Evolutionary conservation across 2,329 filamentous ascomycete species (phyloP).

Genomic region (Colletotrichum sp.): DNA sequence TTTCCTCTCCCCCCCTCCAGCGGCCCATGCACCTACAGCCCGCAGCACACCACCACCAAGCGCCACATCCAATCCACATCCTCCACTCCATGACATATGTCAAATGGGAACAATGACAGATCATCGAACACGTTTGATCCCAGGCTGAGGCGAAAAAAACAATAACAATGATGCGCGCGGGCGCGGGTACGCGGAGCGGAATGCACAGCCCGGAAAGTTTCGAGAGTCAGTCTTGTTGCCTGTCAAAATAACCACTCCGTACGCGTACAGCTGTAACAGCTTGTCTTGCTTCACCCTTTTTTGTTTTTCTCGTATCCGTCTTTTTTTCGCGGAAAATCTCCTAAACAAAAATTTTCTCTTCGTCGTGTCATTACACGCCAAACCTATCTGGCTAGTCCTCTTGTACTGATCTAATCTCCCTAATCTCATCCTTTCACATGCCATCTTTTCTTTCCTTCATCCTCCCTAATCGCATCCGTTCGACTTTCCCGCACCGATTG

Average conservation of each 20-base stretch:
- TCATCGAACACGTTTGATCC: not conserved
- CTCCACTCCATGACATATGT: not conserved
- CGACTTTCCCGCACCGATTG: not conserved
- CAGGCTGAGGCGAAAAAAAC: not conserved
- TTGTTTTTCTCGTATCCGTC: not conserved
- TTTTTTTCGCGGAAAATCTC: not conserved
- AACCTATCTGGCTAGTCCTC: not conserved
- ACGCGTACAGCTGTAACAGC: not conserved
- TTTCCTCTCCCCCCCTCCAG: not conserved
- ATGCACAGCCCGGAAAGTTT: not conserved
- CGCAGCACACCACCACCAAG: not conserved
- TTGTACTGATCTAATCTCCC: not conserved
- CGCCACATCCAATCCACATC: not conserved
- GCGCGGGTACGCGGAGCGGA: not conserved
- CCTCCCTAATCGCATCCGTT: not conserved
- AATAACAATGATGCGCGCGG: not conserved
- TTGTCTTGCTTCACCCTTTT: not conserved
- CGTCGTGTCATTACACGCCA: not conserved
- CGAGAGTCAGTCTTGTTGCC: constrained; percentile 1
- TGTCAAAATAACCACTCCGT: not conserved
- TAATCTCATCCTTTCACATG: not conserved
- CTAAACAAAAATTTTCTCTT: not conserved
- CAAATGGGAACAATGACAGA: not conserved
- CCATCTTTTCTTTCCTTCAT: not conserved
- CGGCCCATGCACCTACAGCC: not conserved